Conservation (phyloP, 2,329 filamentous ascomycete genomes). For the Colletotrichum coccodes region DNA sequence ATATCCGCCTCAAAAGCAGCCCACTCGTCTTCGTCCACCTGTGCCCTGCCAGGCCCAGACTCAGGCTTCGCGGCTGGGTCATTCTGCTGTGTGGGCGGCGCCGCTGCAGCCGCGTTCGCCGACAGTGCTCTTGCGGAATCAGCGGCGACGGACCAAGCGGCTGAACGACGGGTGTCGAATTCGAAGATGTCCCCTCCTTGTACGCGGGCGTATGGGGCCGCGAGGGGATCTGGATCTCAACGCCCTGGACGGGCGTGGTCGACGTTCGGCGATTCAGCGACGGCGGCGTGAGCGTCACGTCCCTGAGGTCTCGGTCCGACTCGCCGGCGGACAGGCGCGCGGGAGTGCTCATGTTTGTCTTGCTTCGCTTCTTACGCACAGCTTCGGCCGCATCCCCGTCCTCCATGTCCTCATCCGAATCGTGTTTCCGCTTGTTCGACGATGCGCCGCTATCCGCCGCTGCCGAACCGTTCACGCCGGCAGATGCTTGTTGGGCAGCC, state of each 20-base stretch:
- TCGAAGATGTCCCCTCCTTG: conserved; percentile 50
- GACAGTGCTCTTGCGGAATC: conserved; percentile 41
- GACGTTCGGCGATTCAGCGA: conserved; percentile 58
- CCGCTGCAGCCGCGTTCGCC: conserved; percentile 10
- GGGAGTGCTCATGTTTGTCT: conserved; percentile 44
- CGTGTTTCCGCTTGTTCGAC: conserved; percentile 42
- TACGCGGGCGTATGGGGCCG: conserved; percentile 68
- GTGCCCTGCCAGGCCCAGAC: conserved; percentile 22
- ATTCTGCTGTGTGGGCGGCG: conserved; percentile 24
- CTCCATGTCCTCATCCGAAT: conserved; percentile 38
- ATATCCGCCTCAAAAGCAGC: conserved; percentile 89
- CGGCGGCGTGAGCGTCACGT: conserved; percentile 49
- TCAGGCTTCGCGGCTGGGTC: conserved; percentile 32
- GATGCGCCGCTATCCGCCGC: not conserved
- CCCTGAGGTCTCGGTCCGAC: conserved; percentile 36
- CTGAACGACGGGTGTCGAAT: conserved; percentile 48
- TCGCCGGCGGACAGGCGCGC: conserved; percentile 28
- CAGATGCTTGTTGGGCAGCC: not conserved
- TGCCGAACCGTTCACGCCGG: conserved; percentile 24
- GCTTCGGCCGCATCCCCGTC: conserved; percentile 48
- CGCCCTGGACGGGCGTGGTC: conserved; percentile 62
- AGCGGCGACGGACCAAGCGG: conserved; percentile 47
- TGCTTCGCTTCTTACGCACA: conserved; percentile 57
- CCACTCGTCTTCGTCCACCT: conserved; percentile 81
- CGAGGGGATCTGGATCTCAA: conserved; percentile 72